Evolutionary conservation across 1,139 yeast species (phyloP).

Genomic region (Protomyces macrosporus): DNA sequence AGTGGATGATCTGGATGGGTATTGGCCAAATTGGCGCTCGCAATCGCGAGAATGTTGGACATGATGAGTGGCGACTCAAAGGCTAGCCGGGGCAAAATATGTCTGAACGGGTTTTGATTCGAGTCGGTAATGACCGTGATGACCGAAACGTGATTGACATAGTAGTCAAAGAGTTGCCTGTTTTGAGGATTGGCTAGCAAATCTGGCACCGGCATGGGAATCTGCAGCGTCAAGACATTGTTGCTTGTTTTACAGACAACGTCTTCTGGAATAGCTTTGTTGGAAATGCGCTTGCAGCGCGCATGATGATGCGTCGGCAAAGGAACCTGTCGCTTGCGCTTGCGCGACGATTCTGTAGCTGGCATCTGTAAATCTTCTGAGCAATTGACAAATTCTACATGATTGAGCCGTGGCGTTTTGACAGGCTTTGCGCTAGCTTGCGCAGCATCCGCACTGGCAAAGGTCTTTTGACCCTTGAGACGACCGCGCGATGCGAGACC

Average conservation of each 20-base stretch:
- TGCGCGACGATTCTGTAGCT: neutral
- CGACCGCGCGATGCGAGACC: slow-evolving; percentile 22
- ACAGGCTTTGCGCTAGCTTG: neutral
- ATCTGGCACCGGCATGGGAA: slow-evolving; percentile 9
- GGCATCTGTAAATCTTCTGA: neutral
- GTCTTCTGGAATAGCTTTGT: neutral
- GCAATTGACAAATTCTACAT: neutral
- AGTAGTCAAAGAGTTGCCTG: slow-evolving; percentile 15
- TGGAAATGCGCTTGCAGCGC: neutral
- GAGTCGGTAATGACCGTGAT: slow-evolving; percentile 18
- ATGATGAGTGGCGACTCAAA: slow-evolving; percentile 18
- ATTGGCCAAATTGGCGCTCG: slow-evolving; percentile 13
- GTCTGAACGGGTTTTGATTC: slow-evolving; percentile 6
- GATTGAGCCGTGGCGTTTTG: neutral
- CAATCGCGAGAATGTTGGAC: slow-evolving; percentile 20
- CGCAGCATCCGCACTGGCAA: neutral
- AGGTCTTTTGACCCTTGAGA: slow-evolving; percentile 21
- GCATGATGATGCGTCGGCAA: neutral
- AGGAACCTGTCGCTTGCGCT: neutral
- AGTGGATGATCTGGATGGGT: slow-evolving; percentile 4
- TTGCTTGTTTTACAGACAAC: neutral
- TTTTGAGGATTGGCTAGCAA: slow-evolving; percentile 7
- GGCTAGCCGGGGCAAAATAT: slow-evolving; percentile 11
- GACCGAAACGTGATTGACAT: slow-evolving; percentile 17
- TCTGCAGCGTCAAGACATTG: slow-evolving; percentile 6